phyloP scores from a whole-genome alignment of 306 rosid species.

The Albizia julibrissin region DNA sequence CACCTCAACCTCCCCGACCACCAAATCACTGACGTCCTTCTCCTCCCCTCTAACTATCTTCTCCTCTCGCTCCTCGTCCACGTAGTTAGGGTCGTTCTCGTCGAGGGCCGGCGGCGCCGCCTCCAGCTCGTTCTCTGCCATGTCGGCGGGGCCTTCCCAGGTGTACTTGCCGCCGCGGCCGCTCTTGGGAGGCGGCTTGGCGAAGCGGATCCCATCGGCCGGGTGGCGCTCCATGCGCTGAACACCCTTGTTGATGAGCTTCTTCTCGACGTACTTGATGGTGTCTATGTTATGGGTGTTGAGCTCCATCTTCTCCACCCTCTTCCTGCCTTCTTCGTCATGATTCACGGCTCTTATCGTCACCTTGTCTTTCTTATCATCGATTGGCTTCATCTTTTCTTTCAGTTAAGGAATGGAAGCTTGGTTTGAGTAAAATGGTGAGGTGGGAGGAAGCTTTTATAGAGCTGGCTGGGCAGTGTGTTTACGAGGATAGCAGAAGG shows the following conservation, averaged over 20 bases:
- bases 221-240: slow-evolving; percentile 81
- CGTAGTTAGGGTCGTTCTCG: slow-evolving; percentile 76
- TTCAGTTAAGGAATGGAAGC: neutral
- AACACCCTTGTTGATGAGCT: slow-evolving; percentile 65
- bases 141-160: slow-evolving; percentile 75
- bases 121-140: slow-evolving; percentile 40
- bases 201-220: slow-evolving; percentile 46
- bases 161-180: slow-evolving; percentile 89
- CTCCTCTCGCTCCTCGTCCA: slow-evolving; percentile 50
- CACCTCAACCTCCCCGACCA: slow-evolving; percentile 66
- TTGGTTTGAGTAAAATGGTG: neutral
- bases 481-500: neutral
- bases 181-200: slow-evolving; percentile 57
- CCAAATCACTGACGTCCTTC: slow-evolving; percentile 37
- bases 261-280: slow-evolving; percentile 63
- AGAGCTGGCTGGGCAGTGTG: neutral
- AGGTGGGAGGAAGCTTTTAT: neutral
- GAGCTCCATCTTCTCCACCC: slow-evolving; percentile 56
- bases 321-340: slow-evolving; percentile 69
- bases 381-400: slow-evolving; percentile 52
- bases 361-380: slow-evolving; percentile 53
- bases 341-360: slow-evolving; percentile 58
- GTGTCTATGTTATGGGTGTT: slow-evolving; percentile 63
- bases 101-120: slow-evolving; percentile 67
- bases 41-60: neutral